Conservation (phyloP, 495 filamentous ascomycete species). For the Oidiodendron maius region DNA sequence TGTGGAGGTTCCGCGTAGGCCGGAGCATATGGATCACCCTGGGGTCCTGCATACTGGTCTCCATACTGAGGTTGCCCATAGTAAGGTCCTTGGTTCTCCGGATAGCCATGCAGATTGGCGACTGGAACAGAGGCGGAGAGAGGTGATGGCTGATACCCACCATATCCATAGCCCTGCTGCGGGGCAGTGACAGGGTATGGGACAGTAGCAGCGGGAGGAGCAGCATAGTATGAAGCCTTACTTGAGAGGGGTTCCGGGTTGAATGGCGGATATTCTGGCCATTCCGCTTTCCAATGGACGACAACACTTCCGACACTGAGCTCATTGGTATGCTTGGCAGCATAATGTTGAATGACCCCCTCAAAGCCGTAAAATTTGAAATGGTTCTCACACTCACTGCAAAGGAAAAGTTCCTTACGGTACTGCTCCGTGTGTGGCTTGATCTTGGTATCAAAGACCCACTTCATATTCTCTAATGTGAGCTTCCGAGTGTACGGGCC, state of each 20-base stretch:
- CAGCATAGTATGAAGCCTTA: conserved; percentile 11
- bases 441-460: conserved; percentile 71
- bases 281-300: conserved; percentile 72
- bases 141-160: conserved; percentile 30
- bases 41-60: conserved; percentile 28
- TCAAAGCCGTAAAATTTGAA: conserved; percentile 66
- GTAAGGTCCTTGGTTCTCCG: conserved; percentile 30
- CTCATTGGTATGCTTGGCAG: conserved; percentile 66
- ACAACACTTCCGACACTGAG: conserved; percentile 63
- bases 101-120: conserved; percentile 25
- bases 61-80: conserved; percentile 32
- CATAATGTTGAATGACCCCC: conserved; percentile 72
- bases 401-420: conserved; percentile 67
- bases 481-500: conserved; percentile 51
- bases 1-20: conserved; percentile 20
- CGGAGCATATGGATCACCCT: conserved; percentile 30
- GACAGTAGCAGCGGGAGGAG: conserved; percentile 14
- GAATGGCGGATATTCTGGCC: conserved; percentile 71
- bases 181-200: conserved; percentile 12
- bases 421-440: conserved; percentile 55
- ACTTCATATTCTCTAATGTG: conserved; percentile 81
- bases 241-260: conserved; percentile 38
- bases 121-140: conserved; percentile 14
- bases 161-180: conserved; percentile 23
- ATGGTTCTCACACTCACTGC: conserved; percentile 58